These are phyloP conservation scores for Pichia cactophila DNA, from an alignment of 1,139 yeast species.

Conservation along the genomic window DNA sequence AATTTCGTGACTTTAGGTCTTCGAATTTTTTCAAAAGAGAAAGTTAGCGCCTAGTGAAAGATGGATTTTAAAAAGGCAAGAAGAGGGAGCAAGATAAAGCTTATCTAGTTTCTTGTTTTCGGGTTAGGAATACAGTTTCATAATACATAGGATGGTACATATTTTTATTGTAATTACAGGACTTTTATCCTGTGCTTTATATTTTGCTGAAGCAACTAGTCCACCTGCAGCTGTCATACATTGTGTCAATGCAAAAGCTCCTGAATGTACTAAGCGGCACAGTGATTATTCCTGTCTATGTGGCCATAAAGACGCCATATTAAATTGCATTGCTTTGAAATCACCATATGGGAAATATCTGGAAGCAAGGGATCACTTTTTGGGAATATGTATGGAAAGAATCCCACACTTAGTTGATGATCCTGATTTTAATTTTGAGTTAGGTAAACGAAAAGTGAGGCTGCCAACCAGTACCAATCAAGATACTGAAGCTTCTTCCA, in stretches of 20 bases:
- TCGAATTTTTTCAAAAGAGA: no score
- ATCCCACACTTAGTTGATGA: constrained; percentile 17
- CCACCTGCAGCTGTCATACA: constrained; percentile 48
- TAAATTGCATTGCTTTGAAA: constrained; percentile 35
- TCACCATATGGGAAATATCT: constrained; percentile 44
- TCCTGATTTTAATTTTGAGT: constrained; percentile 17
- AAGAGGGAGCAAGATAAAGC: no score
- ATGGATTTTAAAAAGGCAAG: no score
- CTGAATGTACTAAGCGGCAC: constrained; percentile 30
- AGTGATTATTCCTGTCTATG: constrained; percentile 30
- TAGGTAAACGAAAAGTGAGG: constrained; percentile 2
- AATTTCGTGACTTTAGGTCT: no score
- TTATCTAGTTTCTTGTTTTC: no score
- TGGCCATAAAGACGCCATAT: constrained; percentile 28
- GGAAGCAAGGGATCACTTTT: constrained; percentile 46
- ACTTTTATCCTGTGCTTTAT: background rate
- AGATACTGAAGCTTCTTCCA: background rate
- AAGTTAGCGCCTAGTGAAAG: no score
- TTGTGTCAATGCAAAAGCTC: constrained; percentile 30
- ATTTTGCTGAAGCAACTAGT: constrained; percentile 27
- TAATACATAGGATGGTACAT: background rate
- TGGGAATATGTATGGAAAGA: constrained; percentile 47
- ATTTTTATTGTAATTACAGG: no score
- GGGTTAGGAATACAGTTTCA: no score
- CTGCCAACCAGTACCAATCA: background rate